Base-by-base conservation (phyloP, 2,329 filamentous ascomycete genomes). In the Raffaelea deltoideospora region DNA sequence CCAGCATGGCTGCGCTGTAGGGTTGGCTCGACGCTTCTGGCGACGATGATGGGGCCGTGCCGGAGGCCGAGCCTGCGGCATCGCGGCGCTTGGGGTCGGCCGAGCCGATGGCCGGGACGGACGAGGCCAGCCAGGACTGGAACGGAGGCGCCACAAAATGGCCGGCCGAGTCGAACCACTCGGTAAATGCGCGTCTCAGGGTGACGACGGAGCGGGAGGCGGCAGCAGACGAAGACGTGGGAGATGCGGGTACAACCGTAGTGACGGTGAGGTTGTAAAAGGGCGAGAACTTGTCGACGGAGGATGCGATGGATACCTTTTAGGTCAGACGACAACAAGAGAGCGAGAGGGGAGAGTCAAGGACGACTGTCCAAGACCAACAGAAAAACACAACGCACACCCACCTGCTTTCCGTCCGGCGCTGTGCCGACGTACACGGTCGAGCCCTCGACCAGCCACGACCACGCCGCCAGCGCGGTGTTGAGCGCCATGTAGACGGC, bases 401-500 rank as follows among this genome's bases (percentile, higher is more conserved):
- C 22, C 22, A 81, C 74, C 63, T 74, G 77, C 27, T 75, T 71
- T 8, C 82, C 83, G 13, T 73, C 69, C 11, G 73, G 74, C 1
- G 67, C 56, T 0, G 58, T 63, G 38, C 88, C 90, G 38, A 79
- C 70, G 54, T 95, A 98, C 10, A 96, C 70, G 24, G 75, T 70
- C 0, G 82, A 79, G 47, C 77, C 78, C 64, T 98, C 90, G 19
- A 90, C 79, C 19, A 69, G 68, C 67, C 75, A 81, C 41, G 92
- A 73, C 90, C 90, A 98, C 49, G 76, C 71, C 27, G 83, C 87
- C 48, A 96, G 69, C 3, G 69, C 64, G 22, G 70, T 67, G 54
- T 95, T 96, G 35, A 98, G 61, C 3, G 81, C 36, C 30, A 83
- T 76, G 63, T 98, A 98, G 14, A 78, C 53, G 10, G 68, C 66